Evolutionary conservation across 2,329 filamentous ascomycete genomes (phyloP).

Genomic region (Colletotrichum gloeosporioides): DNA sequence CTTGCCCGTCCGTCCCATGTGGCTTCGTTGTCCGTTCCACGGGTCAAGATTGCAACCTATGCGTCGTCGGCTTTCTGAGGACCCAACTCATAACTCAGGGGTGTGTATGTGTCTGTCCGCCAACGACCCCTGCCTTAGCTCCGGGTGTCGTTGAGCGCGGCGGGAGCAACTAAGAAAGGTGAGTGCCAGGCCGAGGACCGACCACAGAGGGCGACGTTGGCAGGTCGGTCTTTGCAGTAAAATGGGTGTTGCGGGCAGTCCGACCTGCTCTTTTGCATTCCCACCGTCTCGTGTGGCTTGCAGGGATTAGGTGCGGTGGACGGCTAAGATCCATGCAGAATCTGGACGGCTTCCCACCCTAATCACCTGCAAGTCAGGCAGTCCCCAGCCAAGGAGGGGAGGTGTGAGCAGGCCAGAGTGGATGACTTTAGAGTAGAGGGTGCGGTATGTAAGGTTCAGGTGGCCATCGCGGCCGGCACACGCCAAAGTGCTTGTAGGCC

Average conservation of each 20-base stretch:
- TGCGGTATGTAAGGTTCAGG: constrained; percentile 23
- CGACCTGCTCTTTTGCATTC: constrained; percentile 5
- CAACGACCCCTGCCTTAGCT: constrained; percentile 18
- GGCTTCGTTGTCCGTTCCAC: neutral
- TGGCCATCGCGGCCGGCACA: constrained; percentile 15
- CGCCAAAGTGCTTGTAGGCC: constrained; percentile 12
- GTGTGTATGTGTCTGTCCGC: neutral
- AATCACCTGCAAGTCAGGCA: constrained; percentile 24
- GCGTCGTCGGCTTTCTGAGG: neutral
- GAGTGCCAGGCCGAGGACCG: constrained; percentile 10
- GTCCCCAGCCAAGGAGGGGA: constrained; percentile 16
- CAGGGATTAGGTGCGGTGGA: constrained; percentile 16
- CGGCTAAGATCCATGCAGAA: constrained; percentile 18
- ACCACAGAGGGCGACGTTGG: neutral
- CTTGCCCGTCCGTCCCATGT: neutral
- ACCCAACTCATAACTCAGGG: constrained; percentile 2
- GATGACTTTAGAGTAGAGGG: constrained; percentile 17
- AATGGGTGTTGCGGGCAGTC: constrained; percentile 7
- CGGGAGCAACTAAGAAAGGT: neutral
- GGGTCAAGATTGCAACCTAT: neutral
- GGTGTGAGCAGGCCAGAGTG: constrained; percentile 2
- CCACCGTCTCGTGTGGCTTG: constrained; percentile 22
- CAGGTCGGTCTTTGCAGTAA: neutral
- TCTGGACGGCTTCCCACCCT: constrained; percentile 23
- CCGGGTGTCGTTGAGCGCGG: constrained; percentile 5